Conservation (phyloP, 257 asterid species). For the Hygrophila difformis region DNA sequence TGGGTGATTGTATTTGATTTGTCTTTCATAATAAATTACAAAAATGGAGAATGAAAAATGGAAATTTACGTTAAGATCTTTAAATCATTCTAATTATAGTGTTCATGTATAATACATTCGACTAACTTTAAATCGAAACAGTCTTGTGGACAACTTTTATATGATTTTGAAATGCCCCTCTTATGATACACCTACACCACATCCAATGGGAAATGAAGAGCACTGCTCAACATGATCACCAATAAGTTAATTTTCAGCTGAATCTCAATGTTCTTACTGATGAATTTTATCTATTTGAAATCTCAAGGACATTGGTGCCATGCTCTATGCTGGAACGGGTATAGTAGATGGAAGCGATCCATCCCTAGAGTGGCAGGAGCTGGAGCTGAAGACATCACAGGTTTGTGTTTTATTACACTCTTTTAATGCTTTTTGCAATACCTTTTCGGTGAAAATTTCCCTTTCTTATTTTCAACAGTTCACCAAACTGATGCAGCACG, state of each 20-base stretch:
- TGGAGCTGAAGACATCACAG: constrained; percentile 95
- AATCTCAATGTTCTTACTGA: neutral
- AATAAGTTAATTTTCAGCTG: neutral
- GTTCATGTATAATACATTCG: too few relatives aligned
- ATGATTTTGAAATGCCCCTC: too few relatives aligned
- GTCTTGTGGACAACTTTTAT: too few relatives aligned
- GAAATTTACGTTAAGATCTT: too few relatives aligned
- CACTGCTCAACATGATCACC: too few relatives aligned
- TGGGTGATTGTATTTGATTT: too few relatives aligned
- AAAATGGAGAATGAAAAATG: too few relatives aligned
- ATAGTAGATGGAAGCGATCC: constrained; percentile 86
- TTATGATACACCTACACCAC: too few relatives aligned
- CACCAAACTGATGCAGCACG: constrained; percentile 79
- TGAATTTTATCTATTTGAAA: constrained; percentile 6
- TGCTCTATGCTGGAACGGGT: constrained; percentile 89
- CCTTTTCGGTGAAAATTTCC: neutral
- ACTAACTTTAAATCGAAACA: too few relatives aligned
- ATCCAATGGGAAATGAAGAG: too few relatives aligned
- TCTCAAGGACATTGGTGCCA: constrained; percentile 62
- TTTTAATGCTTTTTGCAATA: neutral
- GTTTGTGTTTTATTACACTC: constrained; percentile 24
- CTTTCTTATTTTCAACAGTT: constrained; percentile 37
- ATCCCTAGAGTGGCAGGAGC: constrained; percentile 84
- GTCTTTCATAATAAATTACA: too few relatives aligned
- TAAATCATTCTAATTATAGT: too few relatives aligned